Percentiles rank a stretch among this genome's conserved stretches.
Conservation (phyloP, 805 yeast species). For the Cyberlindnera xylosilytica region DNA sequence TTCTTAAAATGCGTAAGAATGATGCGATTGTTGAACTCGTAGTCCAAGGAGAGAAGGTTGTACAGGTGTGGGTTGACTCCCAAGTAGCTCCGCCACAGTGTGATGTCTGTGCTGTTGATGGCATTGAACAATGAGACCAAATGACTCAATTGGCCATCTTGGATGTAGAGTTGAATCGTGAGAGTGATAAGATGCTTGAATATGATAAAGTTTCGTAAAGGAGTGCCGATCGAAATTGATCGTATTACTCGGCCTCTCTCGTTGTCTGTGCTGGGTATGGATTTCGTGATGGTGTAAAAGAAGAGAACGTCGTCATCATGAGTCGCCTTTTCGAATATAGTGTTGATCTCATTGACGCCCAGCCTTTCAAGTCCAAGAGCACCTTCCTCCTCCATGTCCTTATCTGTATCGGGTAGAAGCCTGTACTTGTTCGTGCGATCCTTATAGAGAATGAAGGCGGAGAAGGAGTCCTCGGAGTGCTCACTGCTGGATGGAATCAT, state of each 20-base stretch:
- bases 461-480: slow-evolving; percentile 52
- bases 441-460: slow-evolving; percentile 50
- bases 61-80: slow-evolving; percentile 14
- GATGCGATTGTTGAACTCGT: slow-evolving; percentile 21
- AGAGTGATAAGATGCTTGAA: slow-evolving; percentile 58
- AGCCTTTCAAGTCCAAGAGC: slow-evolving; percentile 11
- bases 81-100: slow-evolving; percentile 22
- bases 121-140: slow-evolving; percentile 22
- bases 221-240: slow-evolving; percentile 57
- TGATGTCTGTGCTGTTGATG: slow-evolving; percentile 21
- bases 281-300: slow-evolving; percentile 54
- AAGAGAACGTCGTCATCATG: slow-evolving; percentile 40
- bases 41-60: slow-evolving; percentile 18
- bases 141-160: slow-evolving; percentile 19
- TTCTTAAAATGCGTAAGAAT: slow-evolving; percentile 23
- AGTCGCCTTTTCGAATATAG: slow-evolving; percentile 22
- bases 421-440: slow-evolving; percentile 27
- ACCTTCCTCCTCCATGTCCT: slow-evolving; percentile 17
- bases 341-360: slow-evolving; percentile 16
- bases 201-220: slow-evolving; percentile 47
- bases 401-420: slow-evolving; percentile 20
- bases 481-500: slow-evolving; percentile 65
- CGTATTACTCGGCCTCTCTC: slow-evolving; percentile 60
- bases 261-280: slow-evolving; percentile 35
- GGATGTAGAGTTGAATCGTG: slow-evolving; percentile 39